Base-by-base conservation (phyloP, 768 basidiomycete genomes). In the Pleurotus sapidus region DNA sequence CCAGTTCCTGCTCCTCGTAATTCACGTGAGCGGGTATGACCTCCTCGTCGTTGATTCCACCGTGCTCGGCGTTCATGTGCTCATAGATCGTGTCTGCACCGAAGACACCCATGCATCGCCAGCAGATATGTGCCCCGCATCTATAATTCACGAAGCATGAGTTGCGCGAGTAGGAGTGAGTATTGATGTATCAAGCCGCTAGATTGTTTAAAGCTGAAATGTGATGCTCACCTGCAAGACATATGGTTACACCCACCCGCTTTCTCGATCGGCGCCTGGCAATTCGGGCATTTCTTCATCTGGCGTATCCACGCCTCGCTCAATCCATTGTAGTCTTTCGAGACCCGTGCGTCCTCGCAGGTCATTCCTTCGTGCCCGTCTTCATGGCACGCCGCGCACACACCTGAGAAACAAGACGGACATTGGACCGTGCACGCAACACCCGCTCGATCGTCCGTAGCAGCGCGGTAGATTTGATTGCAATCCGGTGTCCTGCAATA, bases 401-500 rank as follows among this genome's bases (percentile, higher is more conserved):
- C 37, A 17, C n/a, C n/a, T 8, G 30, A 23, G 30, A 51, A 51
- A 17, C 49, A 51, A 4, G 49, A 51, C n/a, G 49, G 49, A 56
- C 84, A 84, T 53, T 78, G 72, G 60, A 80, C 12, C 3, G 51
- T 25, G 5, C 37, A 15, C 23, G 6, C 62, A 34, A 18, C n/a
- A 8, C 9, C 49, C 14, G 55, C 17, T 17, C 48, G 40, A 9
- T 42, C 30, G 3, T 55, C 46, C 20, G 39, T 38, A n/a, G 54
- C 65, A n/a, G 56, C 65, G 46, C 77, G 72, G 69, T 91, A 91
- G 3, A 89, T 79, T 60, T 88, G 84, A 4, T 72, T 74, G 65
- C 90, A 91, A 63, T 89, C 87, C 0, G 89, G 84, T 0, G 87
- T 89, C 1, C 83, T 84, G 69, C 90, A 91, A 58, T 84, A 84